A percentile compares a stretch with the other conserved stretches of the same genome.
Evolutionary conservation across 768 basidiomycete species (phyloP).

Genomic region (Collybia mongolica): DNA sequence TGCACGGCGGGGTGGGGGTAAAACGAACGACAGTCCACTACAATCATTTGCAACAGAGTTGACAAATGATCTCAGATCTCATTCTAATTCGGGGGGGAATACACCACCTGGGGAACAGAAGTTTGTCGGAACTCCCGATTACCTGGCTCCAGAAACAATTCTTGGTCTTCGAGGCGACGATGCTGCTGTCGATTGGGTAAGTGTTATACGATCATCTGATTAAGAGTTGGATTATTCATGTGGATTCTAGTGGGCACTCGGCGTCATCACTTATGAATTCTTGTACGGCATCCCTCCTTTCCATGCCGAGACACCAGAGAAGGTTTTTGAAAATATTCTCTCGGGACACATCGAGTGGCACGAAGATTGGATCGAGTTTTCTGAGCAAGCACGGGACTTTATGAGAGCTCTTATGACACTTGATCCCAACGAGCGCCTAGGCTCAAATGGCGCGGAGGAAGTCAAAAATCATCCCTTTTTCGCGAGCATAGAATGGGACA

Average conservation of each 20-base stretch:
- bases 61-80: constrained; percentile 79
- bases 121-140: constrained; percentile 97
- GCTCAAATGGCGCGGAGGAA: constrained; percentile 85
- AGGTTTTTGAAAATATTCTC: constrained; percentile 97
- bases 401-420: constrained; percentile 83
- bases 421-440: constrained; percentile 79
- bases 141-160: constrained; percentile 94
- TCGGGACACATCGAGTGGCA: constrained; percentile 96
- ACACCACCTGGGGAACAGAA: constrained; percentile 86
- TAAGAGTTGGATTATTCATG: constrained; percentile 8
- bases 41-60: constrained; percentile 87
- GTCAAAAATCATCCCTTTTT: constrained; percentile 94
- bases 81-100: constrained; percentile 60
- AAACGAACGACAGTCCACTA: constrained; percentile 70
- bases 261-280: constrained; percentile 98
- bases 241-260: constrained; percentile 85
- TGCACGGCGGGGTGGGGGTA: constrained; percentile 41
- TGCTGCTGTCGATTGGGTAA: constrained; percentile 94
- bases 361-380: constrained; percentile 87
- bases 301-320: constrained; percentile 95
- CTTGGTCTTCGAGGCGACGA: constrained; percentile 95
- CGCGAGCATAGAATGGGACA: constrained; percentile 89
- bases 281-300: constrained; percentile 96
- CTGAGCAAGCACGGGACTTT: constrained; percentile 85
- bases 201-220: constrained; percentile 22